Evolutionary conservation across 306 rosid genomes (phyloP).

Genomic region (Quercus gilva): DNA sequence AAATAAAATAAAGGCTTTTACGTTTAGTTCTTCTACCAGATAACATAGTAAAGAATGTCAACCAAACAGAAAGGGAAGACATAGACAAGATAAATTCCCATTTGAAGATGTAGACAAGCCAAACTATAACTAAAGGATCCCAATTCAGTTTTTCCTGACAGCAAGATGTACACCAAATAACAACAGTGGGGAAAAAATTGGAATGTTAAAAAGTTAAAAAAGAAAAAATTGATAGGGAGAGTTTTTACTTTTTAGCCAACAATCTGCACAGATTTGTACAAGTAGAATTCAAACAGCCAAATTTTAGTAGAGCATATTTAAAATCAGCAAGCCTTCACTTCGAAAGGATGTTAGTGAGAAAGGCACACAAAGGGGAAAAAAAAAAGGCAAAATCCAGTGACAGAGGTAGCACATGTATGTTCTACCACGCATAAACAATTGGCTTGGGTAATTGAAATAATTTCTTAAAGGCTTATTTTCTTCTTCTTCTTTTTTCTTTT

Average conservation of each 20-base stretch:
- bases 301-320: not conserved
- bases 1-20: slow-evolving; percentile 9
- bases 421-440: not conserved
- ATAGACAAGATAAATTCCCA: not conserved
- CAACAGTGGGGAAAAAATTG: not conserved
- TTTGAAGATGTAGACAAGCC: not conserved
- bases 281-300: not conserved
- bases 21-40: not conserved
- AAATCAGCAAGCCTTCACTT: not conserved
- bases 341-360: not conserved
- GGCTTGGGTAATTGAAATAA: not conserved
- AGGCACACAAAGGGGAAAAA: not conserved
- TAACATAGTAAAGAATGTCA: not conserved
- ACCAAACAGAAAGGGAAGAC: not conserved
- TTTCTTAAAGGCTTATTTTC: not conserved
- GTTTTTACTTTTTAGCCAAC: too few species aligned
- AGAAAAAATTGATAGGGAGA: not conserved
- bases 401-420: slow-evolving; percentile 7
- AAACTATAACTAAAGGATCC: not conserved
- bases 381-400: slow-evolving; percentile 9
- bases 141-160: not conserved
- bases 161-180: not conserved
- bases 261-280: slow-evolving; percentile 4
- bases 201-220: not conserved
- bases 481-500: not conserved